phyloP scores from a whole-genome alignment of 257 asterid genomes.

The Solanum sparsipilum region DNA sequence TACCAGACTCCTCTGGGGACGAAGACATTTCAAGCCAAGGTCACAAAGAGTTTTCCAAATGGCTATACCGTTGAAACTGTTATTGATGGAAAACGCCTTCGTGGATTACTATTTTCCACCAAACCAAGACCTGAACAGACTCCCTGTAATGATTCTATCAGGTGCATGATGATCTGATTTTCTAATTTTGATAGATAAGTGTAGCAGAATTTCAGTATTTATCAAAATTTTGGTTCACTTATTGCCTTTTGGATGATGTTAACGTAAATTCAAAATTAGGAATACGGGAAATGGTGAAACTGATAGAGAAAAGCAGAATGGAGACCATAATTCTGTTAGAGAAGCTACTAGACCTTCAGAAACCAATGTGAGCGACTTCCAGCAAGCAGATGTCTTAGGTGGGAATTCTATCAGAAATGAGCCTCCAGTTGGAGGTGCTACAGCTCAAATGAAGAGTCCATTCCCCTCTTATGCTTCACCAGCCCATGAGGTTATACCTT shows the following conservation, averaged over 20 bases:
- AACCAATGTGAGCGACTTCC: conserved; percentile 22
- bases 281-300: conserved; percentile 34
- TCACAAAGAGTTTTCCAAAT: conserved; percentile 49
- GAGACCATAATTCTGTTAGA: conserved; percentile 20
- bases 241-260: conserved; percentile 2
- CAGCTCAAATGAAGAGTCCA: conserved; percentile 28
- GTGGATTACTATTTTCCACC: conserved; percentile 67
- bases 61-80: conserved; percentile 75
- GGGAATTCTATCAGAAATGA: conserved; percentile 22
- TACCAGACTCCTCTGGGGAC: conserved; percentile 48
- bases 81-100: conserved; percentile 79
- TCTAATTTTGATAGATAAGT: background rate
- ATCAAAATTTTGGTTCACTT: background rate
- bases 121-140: conserved; percentile 34
- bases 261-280: conserved; percentile 16
- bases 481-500: conserved; percentile 42
- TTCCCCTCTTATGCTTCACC: conserved; percentile 26
- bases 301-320: conserved; percentile 21
- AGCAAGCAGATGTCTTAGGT: conserved; percentile 24
- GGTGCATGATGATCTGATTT: conserved; percentile 26
- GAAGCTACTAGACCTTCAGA: conserved; percentile 28
- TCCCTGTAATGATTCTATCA: conserved; percentile 26
- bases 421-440: conserved; percentile 31
- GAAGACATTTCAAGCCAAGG: conserved; percentile 75
- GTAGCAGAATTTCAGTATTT: background rate